Percentiles rank a stretch among this genome's conserved stretches.
Conservation (phyloP, 2,329 filamentous ascomycete species). For the Curvularia lunata region DNA sequence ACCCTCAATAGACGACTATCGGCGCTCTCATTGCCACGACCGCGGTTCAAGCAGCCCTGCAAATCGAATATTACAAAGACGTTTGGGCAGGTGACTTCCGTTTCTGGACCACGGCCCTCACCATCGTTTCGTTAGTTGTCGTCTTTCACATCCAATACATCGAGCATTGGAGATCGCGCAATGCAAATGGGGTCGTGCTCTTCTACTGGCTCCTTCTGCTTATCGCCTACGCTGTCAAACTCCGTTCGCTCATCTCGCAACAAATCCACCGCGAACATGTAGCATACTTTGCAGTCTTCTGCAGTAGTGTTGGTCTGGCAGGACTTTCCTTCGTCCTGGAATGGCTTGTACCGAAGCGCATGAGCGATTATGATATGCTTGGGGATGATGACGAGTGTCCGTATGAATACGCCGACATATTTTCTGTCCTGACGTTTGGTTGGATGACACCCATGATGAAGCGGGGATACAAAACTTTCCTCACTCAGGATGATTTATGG, state of each 20-base stretch:
- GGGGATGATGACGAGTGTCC: slow-evolving; percentile 75
- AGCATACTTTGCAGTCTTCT: slow-evolving; percentile 80
- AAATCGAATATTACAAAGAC: slow-evolving; percentile 71
- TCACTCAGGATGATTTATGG: slow-evolving; percentile 97
- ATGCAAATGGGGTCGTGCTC: slow-evolving; percentile 85
- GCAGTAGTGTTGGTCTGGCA: slow-evolving; percentile 72
- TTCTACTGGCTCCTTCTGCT: slow-evolving; percentile 92
- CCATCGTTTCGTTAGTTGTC: slow-evolving; percentile 73
- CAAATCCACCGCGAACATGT: slow-evolving; percentile 69
- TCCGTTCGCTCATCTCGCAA: slow-evolving; percentile 83
- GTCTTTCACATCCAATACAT: slow-evolving; percentile 83
- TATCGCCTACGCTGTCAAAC: slow-evolving; percentile 78
- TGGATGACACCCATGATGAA: slow-evolving; percentile 99
- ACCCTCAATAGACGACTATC: slow-evolving; percentile 62
- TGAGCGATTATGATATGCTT: slow-evolving; percentile 71
- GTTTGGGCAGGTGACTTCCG: slow-evolving; percentile 83
- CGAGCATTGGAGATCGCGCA: slow-evolving; percentile 81
- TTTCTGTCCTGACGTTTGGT: slow-evolving; percentile 90
- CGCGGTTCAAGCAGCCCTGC: slow-evolving; percentile 74
- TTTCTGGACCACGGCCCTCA: slow-evolving; percentile 79
- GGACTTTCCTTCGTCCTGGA: slow-evolving; percentile 76
- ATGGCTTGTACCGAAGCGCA: slow-evolving; percentile 83
- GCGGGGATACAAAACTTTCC: slow-evolving; percentile 85
- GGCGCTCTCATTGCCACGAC: slow-evolving; percentile 71
- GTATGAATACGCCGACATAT: slow-evolving; percentile 90